phyloP scores from a whole-genome alignment of 352 stramenopile species.

The Phytopythium litorale region DNA sequence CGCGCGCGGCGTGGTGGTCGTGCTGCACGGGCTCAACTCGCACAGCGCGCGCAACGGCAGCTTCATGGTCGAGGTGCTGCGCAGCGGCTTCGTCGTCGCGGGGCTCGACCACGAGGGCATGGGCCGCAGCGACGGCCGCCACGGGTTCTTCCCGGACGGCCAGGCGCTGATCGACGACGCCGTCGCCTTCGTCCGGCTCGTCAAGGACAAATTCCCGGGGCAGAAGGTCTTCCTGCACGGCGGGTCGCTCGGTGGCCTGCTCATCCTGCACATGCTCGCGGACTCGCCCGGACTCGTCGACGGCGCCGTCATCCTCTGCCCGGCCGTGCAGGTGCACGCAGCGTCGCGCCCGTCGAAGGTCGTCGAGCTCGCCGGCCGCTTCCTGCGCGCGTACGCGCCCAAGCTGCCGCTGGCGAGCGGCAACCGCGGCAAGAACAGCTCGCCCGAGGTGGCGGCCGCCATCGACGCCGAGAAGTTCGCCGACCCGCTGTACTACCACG shows the following conservation, averaged over 20 bases:
- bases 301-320: slow-evolving; percentile 67
- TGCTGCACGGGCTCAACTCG: slow-evolving; percentile 75
- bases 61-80: slow-evolving; percentile 68
- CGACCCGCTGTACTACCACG: slow-evolving; percentile 74
- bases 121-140: slow-evolving; percentile 67
- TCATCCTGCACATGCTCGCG: slow-evolving; percentile 54
- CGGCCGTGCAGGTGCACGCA: slow-evolving; percentile 63
- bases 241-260: slow-evolving; percentile 66
- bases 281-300: slow-evolving; percentile 53
- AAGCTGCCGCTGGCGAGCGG: slow-evolving; percentile 62
- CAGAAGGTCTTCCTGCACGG: slow-evolving; percentile 73
- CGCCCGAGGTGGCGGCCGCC: slow-evolving; percentile 44
- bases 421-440: slow-evolving; percentile 62
- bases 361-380: slow-evolving; percentile 43
- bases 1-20: slow-evolving; percentile 54
- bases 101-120: slow-evolving; percentile 72
- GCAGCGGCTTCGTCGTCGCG: slow-evolving; percentile 59
- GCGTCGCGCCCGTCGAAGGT: slow-evolving; percentile 38
- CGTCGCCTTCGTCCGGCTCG: slow-evolving; percentile 52
- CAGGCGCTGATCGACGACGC: slow-evolving; percentile 59
- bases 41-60: slow-evolving; percentile 75
- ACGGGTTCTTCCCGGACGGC: slow-evolving; percentile 72
- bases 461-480: slow-evolving; percentile 49
- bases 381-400: slow-evolving; percentile 50
- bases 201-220: slow-evolving; percentile 54